Percentiles rank a stretch among this genome's conserved stretches.
Conservation (phyloP, 495 filamentous ascomycete genomes). For the Astrothelium macrocarpum region DNA sequence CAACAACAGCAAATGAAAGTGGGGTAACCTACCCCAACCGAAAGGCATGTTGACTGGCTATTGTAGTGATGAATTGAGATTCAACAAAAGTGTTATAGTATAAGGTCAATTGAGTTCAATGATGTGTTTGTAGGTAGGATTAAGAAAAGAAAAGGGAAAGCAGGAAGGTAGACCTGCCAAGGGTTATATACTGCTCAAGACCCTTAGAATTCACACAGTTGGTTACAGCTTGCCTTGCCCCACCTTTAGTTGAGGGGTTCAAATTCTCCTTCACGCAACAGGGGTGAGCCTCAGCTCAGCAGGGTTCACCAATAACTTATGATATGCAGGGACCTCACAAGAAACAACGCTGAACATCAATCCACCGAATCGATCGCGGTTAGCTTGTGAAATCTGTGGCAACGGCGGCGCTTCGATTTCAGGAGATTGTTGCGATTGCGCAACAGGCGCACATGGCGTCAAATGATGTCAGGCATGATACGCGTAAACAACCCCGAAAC, state of each 20-base stretch:
- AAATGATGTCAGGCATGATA: not conserved
- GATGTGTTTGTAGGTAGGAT: not conserved
- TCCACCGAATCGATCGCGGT: not conserved
- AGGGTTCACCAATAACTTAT: not conserved
- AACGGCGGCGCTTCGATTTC: not conserved
- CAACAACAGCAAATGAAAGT: not conserved
- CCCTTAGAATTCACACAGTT: not conserved
- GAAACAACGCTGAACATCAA: not conserved
- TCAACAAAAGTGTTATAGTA: not conserved
- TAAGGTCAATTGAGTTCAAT: not conserved
- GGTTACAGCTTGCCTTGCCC: conserved; percentile 1
- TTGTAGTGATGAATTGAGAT: not conserved
- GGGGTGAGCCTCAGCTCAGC: not conserved
- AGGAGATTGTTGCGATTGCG: not conserved
- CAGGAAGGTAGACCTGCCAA: not conserved
- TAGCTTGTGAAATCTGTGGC: not conserved
- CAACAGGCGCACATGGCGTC: not conserved
- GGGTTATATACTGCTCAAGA: not conserved
- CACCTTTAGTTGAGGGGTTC: not conserved
- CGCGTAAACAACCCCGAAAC: not conserved
- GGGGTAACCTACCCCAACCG: conserved; percentile 25
- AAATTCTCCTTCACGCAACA: not conserved
- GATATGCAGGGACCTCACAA: conserved; percentile 1
- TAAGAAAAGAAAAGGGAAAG: not conserved
- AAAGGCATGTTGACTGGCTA: conserved; percentile 26